Evolutionary conservation across 192 early-diverging fungal genomes (phyloP).

Genomic region (Coemansia nantahalensis): DNA sequence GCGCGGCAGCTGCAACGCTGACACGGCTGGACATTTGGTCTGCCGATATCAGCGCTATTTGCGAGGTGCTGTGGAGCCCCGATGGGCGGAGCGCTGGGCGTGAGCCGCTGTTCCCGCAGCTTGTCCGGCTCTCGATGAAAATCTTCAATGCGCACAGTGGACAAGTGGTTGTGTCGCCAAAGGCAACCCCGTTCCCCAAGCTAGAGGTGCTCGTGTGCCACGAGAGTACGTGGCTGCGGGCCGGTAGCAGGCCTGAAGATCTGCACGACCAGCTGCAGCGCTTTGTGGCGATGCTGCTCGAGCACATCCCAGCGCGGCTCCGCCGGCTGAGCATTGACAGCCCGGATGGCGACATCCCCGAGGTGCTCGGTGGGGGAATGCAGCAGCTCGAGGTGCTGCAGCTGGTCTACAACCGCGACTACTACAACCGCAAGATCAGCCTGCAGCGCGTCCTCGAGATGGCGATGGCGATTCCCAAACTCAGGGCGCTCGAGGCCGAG

Average conservation of each 20-base stretch:
- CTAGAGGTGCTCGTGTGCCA: constrained; percentile 1
- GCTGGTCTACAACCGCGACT: too few relatives aligned
- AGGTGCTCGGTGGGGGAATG: too few relatives aligned
- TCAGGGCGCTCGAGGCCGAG: too few relatives aligned
- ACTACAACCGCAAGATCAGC: too few relatives aligned
- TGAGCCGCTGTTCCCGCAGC: neutral
- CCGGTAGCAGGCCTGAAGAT: too few relatives aligned
- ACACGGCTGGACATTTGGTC: constrained; percentile 12
- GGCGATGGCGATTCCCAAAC: too few relatives aligned
- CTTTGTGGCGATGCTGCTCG: neutral
- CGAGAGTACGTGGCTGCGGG: neutral
- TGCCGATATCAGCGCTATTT: neutral
- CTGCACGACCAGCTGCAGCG: too few relatives aligned
- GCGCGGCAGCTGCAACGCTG: constrained; percentile 1
- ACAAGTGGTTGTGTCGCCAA: too few relatives aligned
- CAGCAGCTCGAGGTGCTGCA: too few relatives aligned
- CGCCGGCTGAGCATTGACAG: neutral
- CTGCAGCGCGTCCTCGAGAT: too few relatives aligned
- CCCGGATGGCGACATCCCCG: neutral
- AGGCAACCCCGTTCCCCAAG: neutral
- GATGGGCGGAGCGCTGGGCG: neutral
- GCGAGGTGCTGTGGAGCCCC: constrained; percentile 6
- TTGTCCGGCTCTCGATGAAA: neutral
- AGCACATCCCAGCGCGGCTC: neutral
- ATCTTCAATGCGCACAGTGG: too few relatives aligned